Conservation (phyloP, 2,329 filamentous ascomycete species). For the Trichoderma oligosporum region DNA sequence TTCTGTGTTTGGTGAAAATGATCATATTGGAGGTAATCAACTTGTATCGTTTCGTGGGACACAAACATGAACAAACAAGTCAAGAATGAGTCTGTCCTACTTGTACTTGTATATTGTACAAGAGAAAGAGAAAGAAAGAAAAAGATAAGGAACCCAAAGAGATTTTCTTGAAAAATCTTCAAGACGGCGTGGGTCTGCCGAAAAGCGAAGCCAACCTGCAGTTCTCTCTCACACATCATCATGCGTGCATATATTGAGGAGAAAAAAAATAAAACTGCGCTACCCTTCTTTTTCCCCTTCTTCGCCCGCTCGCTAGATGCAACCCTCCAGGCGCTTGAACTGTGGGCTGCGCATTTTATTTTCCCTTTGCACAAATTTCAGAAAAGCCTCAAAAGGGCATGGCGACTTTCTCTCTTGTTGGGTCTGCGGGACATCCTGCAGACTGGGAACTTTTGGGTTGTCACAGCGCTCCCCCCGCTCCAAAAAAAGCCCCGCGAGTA, state of each 20-base stretch:
- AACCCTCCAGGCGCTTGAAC: background rate
- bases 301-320: background rate
- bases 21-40: too few relatives aligned
- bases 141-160: background rate
- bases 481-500: slow-evolving; percentile 15
- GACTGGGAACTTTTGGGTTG: background rate
- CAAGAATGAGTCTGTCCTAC: background rate
- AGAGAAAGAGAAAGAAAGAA: background rate
- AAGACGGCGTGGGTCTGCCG: background rate
- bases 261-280: background rate
- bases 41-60: too few relatives aligned
- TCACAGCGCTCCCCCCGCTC: slow-evolving; percentile 1
- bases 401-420: background rate
- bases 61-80: background rate
- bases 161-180: slow-evolving; percentile 9
- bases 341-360: slow-evolving; percentile 11
- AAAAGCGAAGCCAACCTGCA: background rate
- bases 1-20: too few relatives aligned
- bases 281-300: background rate
- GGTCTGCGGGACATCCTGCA: slow-evolving; percentile 11
- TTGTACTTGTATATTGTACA: background rate
- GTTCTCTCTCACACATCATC: slow-evolving; percentile 6
- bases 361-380: slow-evolving; percentile 3
- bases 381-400: slow-evolving; percentile 12
- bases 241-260: background rate